Evolutionary conservation across 371 early-diverging fungal genomes (phyloP).

Genomic region (Mucor sp.): DNA sequence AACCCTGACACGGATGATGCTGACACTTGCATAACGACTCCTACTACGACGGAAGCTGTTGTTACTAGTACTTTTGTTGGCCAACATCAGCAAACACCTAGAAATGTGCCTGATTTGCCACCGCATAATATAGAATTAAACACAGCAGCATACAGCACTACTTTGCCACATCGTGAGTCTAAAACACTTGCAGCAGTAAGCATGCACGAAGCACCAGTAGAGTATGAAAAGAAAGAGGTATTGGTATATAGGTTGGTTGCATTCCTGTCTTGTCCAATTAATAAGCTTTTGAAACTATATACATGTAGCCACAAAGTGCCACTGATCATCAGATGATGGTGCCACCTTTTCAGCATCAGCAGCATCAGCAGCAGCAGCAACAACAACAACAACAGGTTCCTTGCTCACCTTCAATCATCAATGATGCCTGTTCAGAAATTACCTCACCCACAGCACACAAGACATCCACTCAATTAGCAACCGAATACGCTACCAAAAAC

Average conservation of each 20-base stretch:
- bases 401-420: neutral
- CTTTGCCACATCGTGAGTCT: neutral
- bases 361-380: neutral
- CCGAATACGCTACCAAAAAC: constrained; percentile 4
- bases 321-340: neutral
- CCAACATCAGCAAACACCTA: neutral
- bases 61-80: too few species aligned
- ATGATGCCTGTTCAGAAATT: neutral
- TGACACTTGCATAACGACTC: neutral
- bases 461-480: constrained; percentile 10
- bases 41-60: neutral
- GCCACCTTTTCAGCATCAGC: neutral
- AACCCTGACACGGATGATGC: neutral
- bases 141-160: too few species aligned
- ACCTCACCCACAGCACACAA: neutral
- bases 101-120: neutral
- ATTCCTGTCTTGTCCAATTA: neutral
- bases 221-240: neutral
- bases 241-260: neutral
- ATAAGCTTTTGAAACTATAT: neutral
- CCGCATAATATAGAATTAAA: neutral
- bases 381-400: neutral
- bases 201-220: neutral
- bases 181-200: neutral
- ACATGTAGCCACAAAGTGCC: neutral